phyloP scores from a whole-genome alignment of 2,329 filamentous ascomycete genomes.

The Botrytis galanthina region DNA sequence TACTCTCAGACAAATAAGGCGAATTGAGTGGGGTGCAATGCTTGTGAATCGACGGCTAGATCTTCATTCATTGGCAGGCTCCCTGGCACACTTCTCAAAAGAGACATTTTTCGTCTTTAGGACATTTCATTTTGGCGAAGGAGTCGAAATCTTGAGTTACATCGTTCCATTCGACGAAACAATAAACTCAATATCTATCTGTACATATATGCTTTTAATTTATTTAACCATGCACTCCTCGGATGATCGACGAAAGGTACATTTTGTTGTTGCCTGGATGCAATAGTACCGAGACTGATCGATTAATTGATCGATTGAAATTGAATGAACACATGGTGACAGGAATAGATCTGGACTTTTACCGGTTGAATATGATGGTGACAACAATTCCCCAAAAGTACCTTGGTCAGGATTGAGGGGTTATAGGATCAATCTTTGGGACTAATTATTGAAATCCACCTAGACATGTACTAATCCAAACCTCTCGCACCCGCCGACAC shows the following conservation, averaged over 20 bases:
- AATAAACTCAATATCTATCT: slow-evolving; percentile 11
- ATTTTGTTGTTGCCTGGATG: slow-evolving; percentile 14
- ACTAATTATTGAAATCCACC: not conserved
- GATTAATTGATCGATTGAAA: slow-evolving; percentile 5
- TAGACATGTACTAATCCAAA: not conserved
- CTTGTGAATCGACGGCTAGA: slow-evolving; percentile 14
- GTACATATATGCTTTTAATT: slow-evolving; percentile 8
- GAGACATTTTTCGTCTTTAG: slow-evolving; percentile 1
- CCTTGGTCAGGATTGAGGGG: not conserved
- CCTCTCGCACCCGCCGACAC: not conserved
- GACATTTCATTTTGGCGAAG: slow-evolving; percentile 6
- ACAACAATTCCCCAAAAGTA: not conserved
- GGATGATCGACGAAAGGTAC: slow-evolving; percentile 15
- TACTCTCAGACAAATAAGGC: slow-evolving; percentile 19
- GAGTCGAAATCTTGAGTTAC: slow-evolving; percentile 18
- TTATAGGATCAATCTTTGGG: not conserved
- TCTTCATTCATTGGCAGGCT: slow-evolving; percentile 11
- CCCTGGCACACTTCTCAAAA: slow-evolving; percentile 7
- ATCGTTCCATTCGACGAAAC: slow-evolving; percentile 15
- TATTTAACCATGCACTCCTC: slow-evolving; percentile 10
- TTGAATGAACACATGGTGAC: slow-evolving; percentile 4
- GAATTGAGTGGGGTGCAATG: not conserved
- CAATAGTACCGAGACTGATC: slow-evolving; percentile 4
- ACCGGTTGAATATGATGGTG: not conserved
- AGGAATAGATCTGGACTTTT: slow-evolving; percentile 10